Percentiles rank a stretch among this genome's conserved stretches.
Conservation (phyloP, 1,284 basidiomycete species). For the Taiwanofungus camphoratus region DNA sequence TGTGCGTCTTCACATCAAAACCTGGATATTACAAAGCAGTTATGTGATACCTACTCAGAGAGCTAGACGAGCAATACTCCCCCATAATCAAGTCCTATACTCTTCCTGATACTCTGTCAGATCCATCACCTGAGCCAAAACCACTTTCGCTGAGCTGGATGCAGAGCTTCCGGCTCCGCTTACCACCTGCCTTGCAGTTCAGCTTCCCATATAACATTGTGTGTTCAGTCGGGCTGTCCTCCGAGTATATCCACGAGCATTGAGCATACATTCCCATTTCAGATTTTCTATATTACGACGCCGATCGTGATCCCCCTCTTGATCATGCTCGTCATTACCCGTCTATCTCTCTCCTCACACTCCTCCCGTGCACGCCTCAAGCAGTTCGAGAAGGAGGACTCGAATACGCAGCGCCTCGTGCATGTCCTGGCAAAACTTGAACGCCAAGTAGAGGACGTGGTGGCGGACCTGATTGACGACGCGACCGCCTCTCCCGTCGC, state of each 20-base stretch:
- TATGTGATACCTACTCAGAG: constrained; percentile 31
- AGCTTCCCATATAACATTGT: constrained; percentile 73
- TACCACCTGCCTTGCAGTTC: constrained; percentile 63
- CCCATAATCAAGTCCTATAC: constrained; percentile 49
- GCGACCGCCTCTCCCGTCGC: constrained; percentile 7
- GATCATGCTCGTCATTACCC: constrained; percentile 43
- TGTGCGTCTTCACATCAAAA: constrained; percentile 45
- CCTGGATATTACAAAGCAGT: not conserved
- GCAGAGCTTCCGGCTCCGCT: constrained; percentile 29
- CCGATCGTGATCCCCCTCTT: constrained; percentile 62
- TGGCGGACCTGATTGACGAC: constrained; percentile 40
- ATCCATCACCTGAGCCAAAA: constrained; percentile 31
- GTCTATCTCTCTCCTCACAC: constrained; percentile 46
- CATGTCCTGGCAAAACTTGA: constrained; percentile 53
- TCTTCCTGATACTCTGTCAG: constrained; percentile 35
- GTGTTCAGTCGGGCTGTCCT: constrained; percentile 31
- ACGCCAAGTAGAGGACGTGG: constrained; percentile 48
- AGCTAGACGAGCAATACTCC: constrained; percentile 49
- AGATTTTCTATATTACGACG: constrained; percentile 51
- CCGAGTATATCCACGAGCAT: too few relatives aligned
- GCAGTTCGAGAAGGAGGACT: constrained; percentile 48
- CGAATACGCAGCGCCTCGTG: constrained; percentile 39
- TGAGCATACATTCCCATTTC: constrained; percentile 1
- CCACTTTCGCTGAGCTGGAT: constrained; percentile 42
- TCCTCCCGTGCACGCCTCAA: constrained; percentile 57